Base-by-base conservation (phyloP, 2,329 filamentous ascomycete genomes). In the Fusarium sp. region DNA sequence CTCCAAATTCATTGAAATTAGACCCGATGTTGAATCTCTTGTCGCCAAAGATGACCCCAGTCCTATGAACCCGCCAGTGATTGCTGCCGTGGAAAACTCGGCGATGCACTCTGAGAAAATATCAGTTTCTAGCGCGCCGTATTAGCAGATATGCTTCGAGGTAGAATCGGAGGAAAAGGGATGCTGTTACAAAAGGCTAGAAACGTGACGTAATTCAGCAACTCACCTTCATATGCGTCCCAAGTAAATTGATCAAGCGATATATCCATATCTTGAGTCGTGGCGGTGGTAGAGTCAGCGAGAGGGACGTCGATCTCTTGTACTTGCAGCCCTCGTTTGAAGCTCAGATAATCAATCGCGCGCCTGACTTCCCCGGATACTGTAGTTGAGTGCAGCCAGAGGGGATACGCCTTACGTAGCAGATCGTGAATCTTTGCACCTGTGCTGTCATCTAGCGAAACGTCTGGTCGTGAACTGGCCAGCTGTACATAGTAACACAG, bases 1-100 rank as follows among this genome's bases (percentile, higher is more conserved):
- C 26, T 56, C 13, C 9, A 44, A 56, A 3, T 13, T 12, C 12
- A 44, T 56, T 8, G 28, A 9, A 14, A 56, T 11, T 3, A 33
- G 7, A 33, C 7, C 22, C 1, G 17, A 14, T 14, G 3, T 9
- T 15, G 22, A 22, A n/a, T 4, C 17, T 0, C 22, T 33, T 2
- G 11, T 12, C 5, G 12, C 6, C 2, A 17, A 33, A 44, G 12
- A 3, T 2, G 5, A n/a, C 0, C 6, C 17, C 2, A 7, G 9
- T 2, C 17, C 54, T 2, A 56, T 33, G 8, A 33, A 6, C 1
- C 31, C 22, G 2, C 17, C 13, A 33, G 2, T 24, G 2, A 33
- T 44, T 9, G 38, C 6, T 6, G 38, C 9, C 5, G 17, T 12
- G 1, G 38, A 17, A 24, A 44, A 56, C 0, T 5, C 31, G 2